Evolutionary conservation across 2,329 filamentous ascomycete genomes (phyloP).

Genomic region (Diplodia seriata): DNA sequence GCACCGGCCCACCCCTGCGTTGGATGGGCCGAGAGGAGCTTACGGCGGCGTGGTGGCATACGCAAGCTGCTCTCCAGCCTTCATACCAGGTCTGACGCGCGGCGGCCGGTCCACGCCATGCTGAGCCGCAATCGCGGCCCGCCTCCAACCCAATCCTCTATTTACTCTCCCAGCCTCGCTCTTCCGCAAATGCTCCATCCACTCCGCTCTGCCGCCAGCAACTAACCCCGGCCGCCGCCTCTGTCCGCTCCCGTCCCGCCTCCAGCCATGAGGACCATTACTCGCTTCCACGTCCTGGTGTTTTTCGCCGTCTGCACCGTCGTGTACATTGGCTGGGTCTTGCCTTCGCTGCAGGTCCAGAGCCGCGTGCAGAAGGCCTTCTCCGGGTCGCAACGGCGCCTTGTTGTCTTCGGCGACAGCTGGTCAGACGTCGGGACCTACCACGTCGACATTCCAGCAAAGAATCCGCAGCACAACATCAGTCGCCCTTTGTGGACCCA

Average conservation of each 20-base stretch:
- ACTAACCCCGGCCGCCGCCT: background rate
- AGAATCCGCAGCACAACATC: slow-evolving; percentile 40
- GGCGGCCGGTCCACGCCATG: slow-evolving; percentile 23
- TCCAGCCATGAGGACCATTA: slow-evolving; percentile 43
- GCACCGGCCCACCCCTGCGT: slow-evolving; percentile 17
- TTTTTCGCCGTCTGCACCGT: slow-evolving; percentile 40
- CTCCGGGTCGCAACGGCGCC: slow-evolving; percentile 40
- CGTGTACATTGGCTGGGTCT: slow-evolving; percentile 43
- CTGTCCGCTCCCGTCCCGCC: background rate
- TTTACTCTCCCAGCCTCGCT: slow-evolving; percentile 3
- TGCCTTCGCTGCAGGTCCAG: slow-evolving; percentile 40
- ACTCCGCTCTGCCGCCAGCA: background rate
- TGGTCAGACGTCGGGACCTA: slow-evolving; percentile 49
- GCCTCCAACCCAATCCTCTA: slow-evolving; percentile 4
- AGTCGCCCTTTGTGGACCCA: slow-evolving; percentile 47
- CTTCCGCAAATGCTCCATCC: background rate
- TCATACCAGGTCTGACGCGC: slow-evolving; percentile 21
- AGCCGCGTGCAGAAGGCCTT: slow-evolving; percentile 42
- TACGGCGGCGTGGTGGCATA: slow-evolving; percentile 18
- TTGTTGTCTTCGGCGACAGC: slow-evolving; percentile 50
- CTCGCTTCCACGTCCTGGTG: slow-evolving; percentile 42
- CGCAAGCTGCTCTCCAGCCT: slow-evolving; percentile 23
- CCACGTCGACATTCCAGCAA: slow-evolving; percentile 43
- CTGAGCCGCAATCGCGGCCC: slow-evolving; percentile 19
- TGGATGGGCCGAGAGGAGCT: slow-evolving; percentile 14